A percentile compares a stretch with the other conserved stretches of the same genome.
These are phyloP conservation scores for Aspergillus clavatus DNA, from an alignment of 2,329 filamentous ascomycete species.

Conservation along the genomic window DNA sequence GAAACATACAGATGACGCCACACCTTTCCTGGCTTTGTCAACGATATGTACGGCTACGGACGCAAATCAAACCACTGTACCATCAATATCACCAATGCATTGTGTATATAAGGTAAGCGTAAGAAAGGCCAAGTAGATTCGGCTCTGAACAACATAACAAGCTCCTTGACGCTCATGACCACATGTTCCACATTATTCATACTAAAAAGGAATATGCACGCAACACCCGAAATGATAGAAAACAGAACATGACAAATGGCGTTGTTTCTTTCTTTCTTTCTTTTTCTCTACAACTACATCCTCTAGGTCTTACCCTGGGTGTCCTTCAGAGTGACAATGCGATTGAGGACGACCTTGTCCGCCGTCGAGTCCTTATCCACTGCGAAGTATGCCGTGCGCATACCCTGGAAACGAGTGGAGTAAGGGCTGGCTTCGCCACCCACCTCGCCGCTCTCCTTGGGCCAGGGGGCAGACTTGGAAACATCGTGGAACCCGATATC, in stretches of 20 bases:
- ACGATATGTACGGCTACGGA: too few relatives aligned
- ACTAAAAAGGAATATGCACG: background rate
- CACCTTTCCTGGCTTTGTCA: too few relatives aligned
- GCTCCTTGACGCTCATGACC: background rate
- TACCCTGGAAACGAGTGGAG: background rate
- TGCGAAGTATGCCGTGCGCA: background rate
- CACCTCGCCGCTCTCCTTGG: constrained; percentile 63
- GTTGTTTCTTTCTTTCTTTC: too few relatives aligned
- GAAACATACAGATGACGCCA: constrained; percentile 4
- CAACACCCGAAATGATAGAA: background rate
- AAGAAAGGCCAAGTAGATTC: background rate
- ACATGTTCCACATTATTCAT: background rate
- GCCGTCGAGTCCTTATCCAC: constrained; percentile 1
- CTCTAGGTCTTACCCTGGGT: background rate
- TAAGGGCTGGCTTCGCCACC: constrained; percentile 1
- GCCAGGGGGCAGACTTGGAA: constrained; percentile 69
- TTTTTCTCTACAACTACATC: background rate
- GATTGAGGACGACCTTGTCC: background rate
- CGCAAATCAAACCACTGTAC: background rate
- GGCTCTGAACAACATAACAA: background rate
- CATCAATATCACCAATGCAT: too few relatives aligned
- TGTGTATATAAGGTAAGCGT: background rate
- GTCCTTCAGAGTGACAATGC: background rate
- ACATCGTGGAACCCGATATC: constrained; percentile 82
- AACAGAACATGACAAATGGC: background rate